Conservation (phyloP, 2,329 filamentous ascomycete species). For the Endothia cerciana region DNA sequence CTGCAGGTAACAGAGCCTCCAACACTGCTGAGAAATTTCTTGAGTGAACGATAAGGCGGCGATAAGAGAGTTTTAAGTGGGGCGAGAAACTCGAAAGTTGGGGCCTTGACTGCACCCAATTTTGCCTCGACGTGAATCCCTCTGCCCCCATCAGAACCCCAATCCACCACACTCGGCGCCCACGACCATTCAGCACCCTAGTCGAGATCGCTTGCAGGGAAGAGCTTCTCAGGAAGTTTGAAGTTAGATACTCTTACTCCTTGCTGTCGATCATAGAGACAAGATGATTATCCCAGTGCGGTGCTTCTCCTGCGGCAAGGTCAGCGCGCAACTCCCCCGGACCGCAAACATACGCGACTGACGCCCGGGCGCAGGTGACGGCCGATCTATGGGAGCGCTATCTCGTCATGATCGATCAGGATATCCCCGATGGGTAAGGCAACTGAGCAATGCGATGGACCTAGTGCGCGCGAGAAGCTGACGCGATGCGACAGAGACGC, state of each 20-base stretch:
- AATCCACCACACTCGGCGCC: not conserved
- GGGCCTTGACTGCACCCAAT: conserved; percentile 2
- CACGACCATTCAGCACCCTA: not conserved
- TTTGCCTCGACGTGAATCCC: not conserved
- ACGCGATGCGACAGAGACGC: conserved; percentile 69
- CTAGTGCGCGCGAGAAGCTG: conserved; percentile 30
- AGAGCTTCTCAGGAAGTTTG: not conserved
- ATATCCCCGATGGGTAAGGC: conserved; percentile 73
- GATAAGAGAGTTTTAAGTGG: conserved; percentile 30
- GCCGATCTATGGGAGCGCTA: conserved; percentile 98
- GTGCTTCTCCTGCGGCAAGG: conserved; percentile 99
- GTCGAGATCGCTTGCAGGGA: not conserved
- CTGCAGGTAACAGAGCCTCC: conserved; percentile 29
- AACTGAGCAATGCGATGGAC: not conserved
- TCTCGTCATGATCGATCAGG: conserved; percentile 82
- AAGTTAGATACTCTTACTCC: not conserved
- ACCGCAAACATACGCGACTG: conserved; percentile 33
- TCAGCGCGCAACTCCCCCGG: conserved; percentile 46
- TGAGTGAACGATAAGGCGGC: conserved; percentile 26
- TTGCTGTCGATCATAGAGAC: conserved; percentile 31
- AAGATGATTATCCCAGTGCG: conserved; percentile 98
- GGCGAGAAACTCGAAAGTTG: not conserved
- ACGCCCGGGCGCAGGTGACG: conserved; percentile 69
- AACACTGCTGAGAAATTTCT: conserved; percentile 28
- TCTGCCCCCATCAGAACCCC: not conserved